A percentile compares a stretch with the other conserved stretches of the same genome.
phyloP scores from a whole-genome alignment of 2,329 filamentous ascomycete genomes.

The Ophiosphaerella korrae region DNA sequence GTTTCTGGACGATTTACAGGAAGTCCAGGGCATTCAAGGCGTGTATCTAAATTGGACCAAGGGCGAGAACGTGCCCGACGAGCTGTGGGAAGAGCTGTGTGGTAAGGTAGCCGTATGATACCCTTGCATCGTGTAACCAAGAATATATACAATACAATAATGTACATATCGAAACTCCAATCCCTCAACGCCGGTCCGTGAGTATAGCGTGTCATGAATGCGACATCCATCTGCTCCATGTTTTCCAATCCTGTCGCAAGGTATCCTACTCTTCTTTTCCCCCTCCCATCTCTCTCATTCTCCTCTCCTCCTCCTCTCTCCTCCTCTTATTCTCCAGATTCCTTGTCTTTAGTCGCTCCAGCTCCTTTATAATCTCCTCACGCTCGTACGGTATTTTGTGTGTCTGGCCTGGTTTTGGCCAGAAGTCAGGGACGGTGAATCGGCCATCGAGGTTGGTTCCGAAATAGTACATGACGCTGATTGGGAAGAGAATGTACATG shows the following conservation, averaged over 20 bases:
- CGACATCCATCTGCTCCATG: not conserved
- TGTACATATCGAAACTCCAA: constrained; percentile 14
- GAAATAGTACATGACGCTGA: constrained; percentile 99
- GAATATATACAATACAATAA: constrained; percentile 25
- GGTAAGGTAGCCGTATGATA: constrained; percentile 43
- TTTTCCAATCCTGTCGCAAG: not conserved
- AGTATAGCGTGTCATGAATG: not conserved
- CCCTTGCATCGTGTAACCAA: constrained; percentile 15
- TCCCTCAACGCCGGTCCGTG: constrained; percentile 20
- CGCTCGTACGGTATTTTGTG: constrained; percentile 76
- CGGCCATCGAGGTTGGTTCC: constrained; percentile 90
- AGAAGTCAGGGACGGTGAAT: constrained; percentile 89
- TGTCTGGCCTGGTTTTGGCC: constrained; percentile 81
- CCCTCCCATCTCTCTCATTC: constrained; percentile 21
- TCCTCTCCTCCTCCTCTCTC: constrained; percentile 50
- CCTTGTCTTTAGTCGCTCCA: constrained; percentile 68
- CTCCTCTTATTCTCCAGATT: constrained; percentile 54
- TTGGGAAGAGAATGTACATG: constrained; percentile 98
- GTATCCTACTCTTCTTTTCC: constrained; percentile 18
- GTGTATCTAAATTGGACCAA: constrained; percentile 72
- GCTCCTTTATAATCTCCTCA: constrained; percentile 82
- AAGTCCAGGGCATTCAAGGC: constrained; percentile 77
- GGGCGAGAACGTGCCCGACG: constrained; percentile 44
- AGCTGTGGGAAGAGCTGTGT: constrained; percentile 46
- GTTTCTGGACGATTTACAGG: constrained; percentile 65